Evolutionary conservation across 2,329 filamentous ascomycete species (phyloP), one percentile per base, ranked within the genome.

Genomic region (Fusarium clavum): DNA sequence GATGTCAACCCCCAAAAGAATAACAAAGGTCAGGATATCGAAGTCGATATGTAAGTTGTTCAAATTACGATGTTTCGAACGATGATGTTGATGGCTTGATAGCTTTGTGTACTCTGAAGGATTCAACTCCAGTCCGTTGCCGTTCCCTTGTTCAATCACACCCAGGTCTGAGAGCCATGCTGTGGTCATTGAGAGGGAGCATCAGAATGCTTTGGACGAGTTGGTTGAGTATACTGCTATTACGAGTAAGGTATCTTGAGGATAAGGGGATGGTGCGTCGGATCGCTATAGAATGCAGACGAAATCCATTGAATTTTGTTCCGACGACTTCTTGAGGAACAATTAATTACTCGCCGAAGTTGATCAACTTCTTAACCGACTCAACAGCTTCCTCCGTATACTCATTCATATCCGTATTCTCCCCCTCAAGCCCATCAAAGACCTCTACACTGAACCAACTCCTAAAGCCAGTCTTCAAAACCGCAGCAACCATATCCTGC

Each of bases 391-490:
- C 61, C 9, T 52, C 3, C 0, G 65, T 69, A 12, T 69, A 69
- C 13, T 24, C 51, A 12, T 61, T 51, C 61, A 69, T 61, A 16
- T 69, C 65, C 4, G 56, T 69, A 1, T 48, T 44, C 5, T 38
- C 56, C 0, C 65, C 65, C 3, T 69, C 53, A 22, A 69, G 55
- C 0, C 64, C 67, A 47, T 93, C 90, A 77, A 93, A 93, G 0
- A 92, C 87, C 77, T 93, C 91, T 61, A 92, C 86, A 1, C 87
- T 90, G 66, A 93, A 86, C 86, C 88, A 92, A 0, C 86, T 87
- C 44, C 86, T 79, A 65, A 91, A 92, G 0, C 92, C 91, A 0
- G 91, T 94, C 59, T 81, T 81, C 27, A 93, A 76, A 2, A 94
- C 90, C 5, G 91, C 91, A 63, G 82, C 84, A 2, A 90, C 80